A percentile compares a stretch with the other conserved stretches of the same genome.
Conservation (phyloP, 257 asterid species). For the Jacaranda copaia region DNA sequence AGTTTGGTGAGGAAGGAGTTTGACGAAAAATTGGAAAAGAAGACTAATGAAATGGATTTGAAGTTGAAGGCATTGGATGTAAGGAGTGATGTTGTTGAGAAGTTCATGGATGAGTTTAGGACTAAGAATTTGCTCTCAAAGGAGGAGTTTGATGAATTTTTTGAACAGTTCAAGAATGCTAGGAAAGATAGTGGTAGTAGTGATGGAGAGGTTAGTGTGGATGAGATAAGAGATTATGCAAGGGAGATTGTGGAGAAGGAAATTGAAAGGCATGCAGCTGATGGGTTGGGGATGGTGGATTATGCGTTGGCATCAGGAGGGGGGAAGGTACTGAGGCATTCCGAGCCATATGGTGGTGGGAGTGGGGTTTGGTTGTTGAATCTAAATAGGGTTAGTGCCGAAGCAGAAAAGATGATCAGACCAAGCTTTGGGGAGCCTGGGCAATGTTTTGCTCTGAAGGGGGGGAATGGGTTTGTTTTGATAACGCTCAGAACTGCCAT, state of each 20-base stretch:
- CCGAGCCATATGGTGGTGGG: slow-evolving; percentile 57
- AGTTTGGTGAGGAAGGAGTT: slow-evolving; percentile 58
- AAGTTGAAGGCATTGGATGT: slow-evolving; percentile 70
- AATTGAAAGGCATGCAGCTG: slow-evolving; percentile 84
- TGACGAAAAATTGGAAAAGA: slow-evolving; percentile 53
- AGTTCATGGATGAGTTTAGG: slow-evolving; percentile 59
- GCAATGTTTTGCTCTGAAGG: slow-evolving; percentile 83
- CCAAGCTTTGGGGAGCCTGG: slow-evolving; percentile 99
- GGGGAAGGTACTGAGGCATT: slow-evolving; percentile 75
- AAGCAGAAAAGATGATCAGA: slow-evolving; percentile 71
- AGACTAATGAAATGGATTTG: slow-evolving; percentile 50
- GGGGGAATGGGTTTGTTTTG: slow-evolving; percentile 72
- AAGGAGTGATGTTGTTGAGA: slow-evolving; percentile 66
- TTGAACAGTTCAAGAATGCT: slow-evolving; percentile 64
- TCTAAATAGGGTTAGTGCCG: slow-evolving; percentile 38
- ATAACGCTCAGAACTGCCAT: slow-evolving; percentile 73
- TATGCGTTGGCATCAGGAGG: slow-evolving; percentile 83
- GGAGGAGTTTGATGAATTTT: slow-evolving; percentile 68
- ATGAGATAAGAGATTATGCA: slow-evolving; percentile 71
- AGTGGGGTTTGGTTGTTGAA: slow-evolving; percentile 37
- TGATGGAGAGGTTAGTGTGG: slow-evolving; percentile 55
- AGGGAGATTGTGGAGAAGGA: slow-evolving; percentile 73
- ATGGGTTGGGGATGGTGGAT: slow-evolving; percentile 89
- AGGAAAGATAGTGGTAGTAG: slow-evolving; percentile 40
- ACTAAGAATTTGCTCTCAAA: slow-evolving; percentile 58